Evolutionary conservation across 495 filamentous ascomycete genomes (phyloP), one percentile per base, ranked within the genome.

Genomic region (Xylaria sp.): DNA sequence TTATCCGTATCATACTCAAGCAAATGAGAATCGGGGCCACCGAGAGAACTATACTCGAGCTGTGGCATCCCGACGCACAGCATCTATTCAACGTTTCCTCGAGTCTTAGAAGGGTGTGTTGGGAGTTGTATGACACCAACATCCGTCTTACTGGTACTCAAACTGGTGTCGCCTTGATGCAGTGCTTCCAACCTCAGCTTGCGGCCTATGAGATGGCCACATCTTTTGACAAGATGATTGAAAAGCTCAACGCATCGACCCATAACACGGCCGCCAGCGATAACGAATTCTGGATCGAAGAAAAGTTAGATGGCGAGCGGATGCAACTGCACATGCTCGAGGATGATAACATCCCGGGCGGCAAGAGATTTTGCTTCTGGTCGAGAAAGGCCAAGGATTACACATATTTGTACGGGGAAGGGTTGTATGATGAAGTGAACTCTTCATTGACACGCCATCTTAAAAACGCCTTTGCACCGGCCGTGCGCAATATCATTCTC

Each of bases 1-100:
- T 98, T 64, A 91, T 98, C 68, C 91, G 96, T 6, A 98, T 99
- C 67, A 94, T 98, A 52, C 85, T 99, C 43, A 93, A 93, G 64
- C 93, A 97, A 78, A 97, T 98, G 96, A 98, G 95, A 80, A 89
- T 99, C n/a, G 96, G 97, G 5, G 97, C 97, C 14, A 94, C 94
- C 0, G 97, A 98, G 81, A 93, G 93, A 79, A 97, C 96, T 0
- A 88, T 98, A 72, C 89, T 99, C 69, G 87, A 95, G 43, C 82
- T 95, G 58, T 98, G 94, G 95, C 96, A 99, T 80, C 93, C 93
- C 0, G 94, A 98, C 79, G 97, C 91, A 1, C 95, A 97, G 78
- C 91, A 86, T 50, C 81, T 98, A 24, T 98, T 97, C 81, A 97
- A 91, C 72, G 92, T 98, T 19, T 97, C 94, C 3, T 95, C 92